A percentile compares a stretch with the other conserved stretches of the same genome.
Evolutionary conservation across 805 yeast species (phyloP).

Genomic region (Vanderwaltozyma tropicalis): DNA sequence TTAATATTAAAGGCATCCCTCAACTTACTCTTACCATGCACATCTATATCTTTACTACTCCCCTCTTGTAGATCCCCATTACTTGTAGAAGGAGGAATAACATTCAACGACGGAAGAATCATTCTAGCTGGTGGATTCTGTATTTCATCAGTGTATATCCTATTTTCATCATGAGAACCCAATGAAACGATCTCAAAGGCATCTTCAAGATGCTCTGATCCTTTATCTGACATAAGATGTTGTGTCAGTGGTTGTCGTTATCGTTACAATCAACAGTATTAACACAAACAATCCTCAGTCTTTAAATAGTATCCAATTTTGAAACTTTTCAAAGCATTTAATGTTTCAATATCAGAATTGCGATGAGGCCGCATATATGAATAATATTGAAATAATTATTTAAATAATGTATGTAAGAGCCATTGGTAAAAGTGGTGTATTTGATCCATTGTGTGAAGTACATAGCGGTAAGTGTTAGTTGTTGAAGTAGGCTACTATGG

Average conservation of each 20-base stretch:
- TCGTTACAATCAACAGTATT: too few species aligned
- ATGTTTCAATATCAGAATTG: too few species aligned
- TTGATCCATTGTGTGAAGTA: too few species aligned
- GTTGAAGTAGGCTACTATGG: constrained; percentile 4
- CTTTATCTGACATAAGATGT: not conserved
- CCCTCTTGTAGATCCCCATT: constrained; percentile 1
- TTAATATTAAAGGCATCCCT: not conserved
- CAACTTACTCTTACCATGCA: not conserved
- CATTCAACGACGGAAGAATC: constrained; percentile 12
- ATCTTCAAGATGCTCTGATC: not conserved
- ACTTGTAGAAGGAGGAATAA: constrained; percentile 12
- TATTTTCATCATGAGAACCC: not conserved
- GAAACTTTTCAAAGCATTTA: too few species aligned
- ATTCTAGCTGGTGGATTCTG: constrained; percentile 3
- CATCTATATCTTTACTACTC: not conserved
- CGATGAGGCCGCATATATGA: too few species aligned
- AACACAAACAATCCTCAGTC: too few species aligned
- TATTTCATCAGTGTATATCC: not conserved
- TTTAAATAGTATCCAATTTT: too few species aligned
- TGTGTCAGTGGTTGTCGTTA: too few species aligned
- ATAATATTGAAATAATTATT: too few species aligned
- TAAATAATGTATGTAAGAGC: too few species aligned
- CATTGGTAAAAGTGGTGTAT: too few species aligned
- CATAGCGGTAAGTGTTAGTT: not conserved
- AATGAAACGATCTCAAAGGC: not conserved